Evolutionary conservation across 768 basidiomycete genomes (phyloP).

Genomic region (Agaricus blazei): DNA sequence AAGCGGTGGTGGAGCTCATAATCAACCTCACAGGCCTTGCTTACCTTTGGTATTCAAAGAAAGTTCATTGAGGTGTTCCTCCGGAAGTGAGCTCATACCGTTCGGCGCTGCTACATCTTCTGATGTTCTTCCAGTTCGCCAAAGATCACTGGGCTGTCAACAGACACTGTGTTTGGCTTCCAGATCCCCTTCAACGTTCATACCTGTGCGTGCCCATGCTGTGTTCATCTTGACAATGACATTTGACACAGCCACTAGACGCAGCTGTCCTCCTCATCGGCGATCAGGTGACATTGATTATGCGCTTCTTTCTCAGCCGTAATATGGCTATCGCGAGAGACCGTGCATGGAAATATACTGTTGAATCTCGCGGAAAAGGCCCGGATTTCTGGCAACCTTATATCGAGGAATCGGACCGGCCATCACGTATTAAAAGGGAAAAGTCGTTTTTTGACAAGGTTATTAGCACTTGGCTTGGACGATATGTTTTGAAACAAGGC

Average conservation of each 20-base stretch:
- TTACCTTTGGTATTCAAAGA: slow-evolving; percentile 70
- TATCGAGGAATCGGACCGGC: slow-evolving; percentile 74
- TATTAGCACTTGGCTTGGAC: slow-evolving; percentile 31
- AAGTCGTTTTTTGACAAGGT: slow-evolving; percentile 25
- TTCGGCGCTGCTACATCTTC: not conserved
- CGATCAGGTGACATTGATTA: slow-evolving; percentile 67
- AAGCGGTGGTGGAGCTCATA: not conserved
- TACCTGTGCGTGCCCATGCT: slow-evolving; percentile 47
- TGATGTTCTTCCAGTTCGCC: slow-evolving; percentile 43
- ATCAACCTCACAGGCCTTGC: slow-evolving; percentile 38
- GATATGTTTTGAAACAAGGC: slow-evolving; percentile 46
- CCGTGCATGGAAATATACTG: slow-evolving; percentile 78
- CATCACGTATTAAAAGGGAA: slow-evolving; percentile 35
- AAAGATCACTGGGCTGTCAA: slow-evolving; percentile 54
- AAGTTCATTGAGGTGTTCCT: slow-evolving; percentile 63
- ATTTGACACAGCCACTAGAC: slow-evolving; percentile 35
- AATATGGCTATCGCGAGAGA: slow-evolving; percentile 79
- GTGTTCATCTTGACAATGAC: not conserved
- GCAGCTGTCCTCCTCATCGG: slow-evolving; percentile 71
- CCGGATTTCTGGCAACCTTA: slow-evolving; percentile 82
- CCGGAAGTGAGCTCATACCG: slow-evolving; percentile 44
- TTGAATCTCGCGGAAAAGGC: slow-evolving; percentile 77
- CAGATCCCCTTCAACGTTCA: slow-evolving; percentile 61
- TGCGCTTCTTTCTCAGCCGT: slow-evolving; percentile 77
- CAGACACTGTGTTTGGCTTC: slow-evolving; percentile 62